Percentiles rank a stretch among this genome's conserved stretches.
These are phyloP conservation scores for Linnemannia schmuckeri DNA, from an alignment of 192 early-diverging fungal genomes.

Conservation along the genomic window DNA sequence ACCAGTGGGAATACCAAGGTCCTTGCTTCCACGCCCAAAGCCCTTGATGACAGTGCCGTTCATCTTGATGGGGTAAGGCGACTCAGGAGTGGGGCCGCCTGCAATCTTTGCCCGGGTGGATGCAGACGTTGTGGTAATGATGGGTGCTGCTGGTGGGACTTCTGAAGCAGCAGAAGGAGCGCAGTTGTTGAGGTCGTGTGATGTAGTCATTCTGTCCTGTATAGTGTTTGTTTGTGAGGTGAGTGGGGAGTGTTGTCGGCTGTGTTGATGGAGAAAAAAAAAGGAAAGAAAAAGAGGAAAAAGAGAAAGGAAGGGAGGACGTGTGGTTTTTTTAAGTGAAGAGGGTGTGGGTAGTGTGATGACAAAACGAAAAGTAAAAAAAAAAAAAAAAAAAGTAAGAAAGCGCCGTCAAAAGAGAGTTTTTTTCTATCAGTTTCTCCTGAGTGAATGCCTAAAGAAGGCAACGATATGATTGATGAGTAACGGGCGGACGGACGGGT, in stretches of 20 bases:
- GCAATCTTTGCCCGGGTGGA: slow-evolving; percentile 70
- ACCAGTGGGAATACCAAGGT: slow-evolving; percentile 98
- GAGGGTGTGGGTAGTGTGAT: not conserved
- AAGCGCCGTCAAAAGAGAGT: not conserved
- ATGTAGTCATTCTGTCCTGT: slow-evolving; percentile 7
- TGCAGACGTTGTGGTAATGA: not conserved
- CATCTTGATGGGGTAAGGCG: slow-evolving; percentile 85
- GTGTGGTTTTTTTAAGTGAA: not conserved
- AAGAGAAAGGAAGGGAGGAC: not conserved
- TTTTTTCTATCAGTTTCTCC: not conserved
- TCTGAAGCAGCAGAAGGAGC: slow-evolving; percentile 12
- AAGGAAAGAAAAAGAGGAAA: not conserved
- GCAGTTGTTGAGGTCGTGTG: not conserved
- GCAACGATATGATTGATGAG: not conserved
- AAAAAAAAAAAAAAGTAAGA: not conserved
- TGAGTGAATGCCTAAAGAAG: too few relatives aligned
- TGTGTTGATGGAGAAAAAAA: slow-evolving; percentile 1
- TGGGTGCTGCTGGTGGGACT: slow-evolving; percentile 11
- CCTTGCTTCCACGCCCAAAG: slow-evolving; percentile 96
- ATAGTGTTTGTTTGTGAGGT: not conserved
- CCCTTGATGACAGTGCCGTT: slow-evolving; percentile 88
- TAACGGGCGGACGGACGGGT: not conserved
- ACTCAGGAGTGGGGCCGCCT: slow-evolving; percentile 67
- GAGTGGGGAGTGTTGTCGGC: not conserved
- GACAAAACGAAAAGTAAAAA: slow-evolving; percentile 5